phyloP scores from a whole-genome alignment of 148 eudicot genomes.

The Mesembryanthemum crystallinum region DNA sequence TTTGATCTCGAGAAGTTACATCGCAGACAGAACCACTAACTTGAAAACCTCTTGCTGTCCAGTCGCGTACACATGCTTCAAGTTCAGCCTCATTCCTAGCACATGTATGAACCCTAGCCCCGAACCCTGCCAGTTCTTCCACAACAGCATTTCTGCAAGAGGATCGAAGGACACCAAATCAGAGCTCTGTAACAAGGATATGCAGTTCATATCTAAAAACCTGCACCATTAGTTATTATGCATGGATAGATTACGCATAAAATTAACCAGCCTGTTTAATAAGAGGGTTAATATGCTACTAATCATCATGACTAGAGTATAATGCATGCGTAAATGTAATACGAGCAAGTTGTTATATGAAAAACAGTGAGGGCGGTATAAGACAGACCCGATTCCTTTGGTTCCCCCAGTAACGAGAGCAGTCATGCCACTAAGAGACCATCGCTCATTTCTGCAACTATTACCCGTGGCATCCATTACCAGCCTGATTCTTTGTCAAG shows the following conservation, averaged over 20 bases:
- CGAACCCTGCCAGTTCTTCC: slow-evolving; percentile 40
- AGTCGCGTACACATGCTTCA: slow-evolving; percentile 22
- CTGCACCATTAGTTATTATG: background rate
- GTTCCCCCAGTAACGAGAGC: slow-evolving; percentile 36
- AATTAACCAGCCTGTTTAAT: background rate
- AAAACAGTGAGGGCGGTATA: background rate
- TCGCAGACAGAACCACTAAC: slow-evolving; percentile 42
- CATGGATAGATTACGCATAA: background rate
- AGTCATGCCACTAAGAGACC: slow-evolving; percentile 35
- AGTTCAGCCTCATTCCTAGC: slow-evolving; percentile 37
- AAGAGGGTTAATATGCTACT: too few species aligned
- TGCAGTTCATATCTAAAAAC: background rate
- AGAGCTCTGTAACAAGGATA: background rate
- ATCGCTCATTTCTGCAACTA: background rate
- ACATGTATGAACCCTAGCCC: slow-evolving; percentile 39
- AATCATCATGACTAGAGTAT: background rate
- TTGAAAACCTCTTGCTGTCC: slow-evolving; percentile 33
- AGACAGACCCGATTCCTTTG: slow-evolving; percentile 35
- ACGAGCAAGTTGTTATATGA: background rate
- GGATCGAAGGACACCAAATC: background rate
- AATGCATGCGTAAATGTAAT: background rate
- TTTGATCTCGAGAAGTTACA: slow-evolving; percentile 26
- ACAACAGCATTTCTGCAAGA: slow-evolving; percentile 35
- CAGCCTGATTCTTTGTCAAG: background rate
- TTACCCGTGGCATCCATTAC: background rate